Percentiles rank a stretch among this genome's conserved stretches.
Conservation (phyloP, 768 basidiomycete genomes). For the Pleurotus salmoneostramineus region DNA sequence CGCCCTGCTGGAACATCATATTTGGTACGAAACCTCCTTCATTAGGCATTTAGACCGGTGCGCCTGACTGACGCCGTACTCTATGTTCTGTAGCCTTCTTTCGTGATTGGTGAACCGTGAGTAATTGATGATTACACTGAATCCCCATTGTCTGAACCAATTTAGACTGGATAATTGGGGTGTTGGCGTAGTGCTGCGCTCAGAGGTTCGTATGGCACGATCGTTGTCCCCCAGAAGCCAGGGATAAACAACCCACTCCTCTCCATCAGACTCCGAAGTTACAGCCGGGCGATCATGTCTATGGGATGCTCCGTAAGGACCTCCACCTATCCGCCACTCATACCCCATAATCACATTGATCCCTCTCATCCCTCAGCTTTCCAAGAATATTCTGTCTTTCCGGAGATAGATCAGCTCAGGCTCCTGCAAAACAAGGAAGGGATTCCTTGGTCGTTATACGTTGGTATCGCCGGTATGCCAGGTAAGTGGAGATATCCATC, state of each 20-base stretch:
- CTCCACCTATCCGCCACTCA: too few relatives aligned
- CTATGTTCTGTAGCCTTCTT: slow-evolving; percentile 9
- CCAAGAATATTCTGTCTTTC: neutral
- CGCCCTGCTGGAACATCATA: slow-evolving; percentile 17
- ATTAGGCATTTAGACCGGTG: neutral
- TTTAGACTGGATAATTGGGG: neutral
- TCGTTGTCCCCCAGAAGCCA: too few relatives aligned
- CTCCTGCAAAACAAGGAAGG: neutral
- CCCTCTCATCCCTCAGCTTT: neutral
- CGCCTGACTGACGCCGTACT: neutral
- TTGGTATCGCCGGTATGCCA: neutral
- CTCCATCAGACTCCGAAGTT: neutral
- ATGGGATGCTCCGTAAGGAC: neutral
- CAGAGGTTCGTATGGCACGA: neutral
- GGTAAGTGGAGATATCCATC: neutral
- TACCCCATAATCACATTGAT: neutral
- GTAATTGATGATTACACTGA: neutral
- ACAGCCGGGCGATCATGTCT: neutral
- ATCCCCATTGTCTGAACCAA: neutral
- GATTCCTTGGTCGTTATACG: neutral
- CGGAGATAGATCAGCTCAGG: neutral
- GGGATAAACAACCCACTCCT: too few relatives aligned
- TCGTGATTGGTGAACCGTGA: slow-evolving; percentile 20
- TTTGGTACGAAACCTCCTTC: slow-evolving; percentile 10
- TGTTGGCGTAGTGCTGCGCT: neutral